Conservation (phyloP, 495 filamentous ascomycete species). For the Trichodelitschia bisporula region DNA sequence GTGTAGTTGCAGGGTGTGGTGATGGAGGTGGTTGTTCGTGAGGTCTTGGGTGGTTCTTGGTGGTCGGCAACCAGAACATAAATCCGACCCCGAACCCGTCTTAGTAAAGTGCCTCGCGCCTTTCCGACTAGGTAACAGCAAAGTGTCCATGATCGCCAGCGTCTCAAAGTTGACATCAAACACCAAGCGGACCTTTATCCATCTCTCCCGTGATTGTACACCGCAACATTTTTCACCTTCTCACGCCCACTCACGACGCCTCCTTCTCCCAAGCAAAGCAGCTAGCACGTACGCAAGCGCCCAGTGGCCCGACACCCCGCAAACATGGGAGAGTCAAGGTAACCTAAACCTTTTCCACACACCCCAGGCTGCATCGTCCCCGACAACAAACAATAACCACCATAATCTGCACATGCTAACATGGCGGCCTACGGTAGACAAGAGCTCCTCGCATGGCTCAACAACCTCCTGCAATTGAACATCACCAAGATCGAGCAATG, state of each 20-base stretch:
- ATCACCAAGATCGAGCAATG: conserved; percentile 98
- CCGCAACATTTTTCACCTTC: neutral
- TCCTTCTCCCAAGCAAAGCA: neutral
- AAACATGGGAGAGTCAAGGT: neutral
- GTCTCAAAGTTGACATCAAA: neutral
- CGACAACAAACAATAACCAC: no score
- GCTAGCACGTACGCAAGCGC: neutral
- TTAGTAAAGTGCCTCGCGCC: neutral
- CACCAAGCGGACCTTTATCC: neutral
- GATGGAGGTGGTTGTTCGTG: no score
- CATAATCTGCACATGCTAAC: no score
- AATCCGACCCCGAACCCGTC: neutral
- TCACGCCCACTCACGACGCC: neutral
- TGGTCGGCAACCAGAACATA: no score
- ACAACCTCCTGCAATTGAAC: conserved; percentile 90
- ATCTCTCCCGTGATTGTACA: neutral
- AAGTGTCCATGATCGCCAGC: neutral
- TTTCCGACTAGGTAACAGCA: no score
- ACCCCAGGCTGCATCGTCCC: neutral
- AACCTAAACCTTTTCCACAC: neutral
- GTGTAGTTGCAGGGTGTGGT: no score
- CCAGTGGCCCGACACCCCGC: neutral
- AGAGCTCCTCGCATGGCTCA: conserved; percentile 89
- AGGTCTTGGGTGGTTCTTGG: neutral
- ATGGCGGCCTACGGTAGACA: conserved; percentile 35